phyloP scores from a whole-genome alignment of 495 filamentous ascomycete species.

The Aspergillus nidulans region DNA sequence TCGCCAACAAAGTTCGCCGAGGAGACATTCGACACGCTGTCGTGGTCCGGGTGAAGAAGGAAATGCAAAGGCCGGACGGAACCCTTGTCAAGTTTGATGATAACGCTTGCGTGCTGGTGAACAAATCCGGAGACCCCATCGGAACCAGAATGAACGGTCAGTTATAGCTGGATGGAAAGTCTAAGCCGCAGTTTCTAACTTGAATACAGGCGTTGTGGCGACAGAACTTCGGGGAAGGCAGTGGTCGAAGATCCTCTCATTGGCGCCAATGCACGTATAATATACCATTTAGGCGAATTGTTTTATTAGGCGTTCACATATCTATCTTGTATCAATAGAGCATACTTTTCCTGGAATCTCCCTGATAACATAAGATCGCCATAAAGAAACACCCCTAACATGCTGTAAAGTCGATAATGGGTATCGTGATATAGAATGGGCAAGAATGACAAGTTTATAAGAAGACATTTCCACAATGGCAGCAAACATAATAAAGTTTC shows the following conservation, averaged over 20 bases:
- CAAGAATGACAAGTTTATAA: conserved; percentile 38
- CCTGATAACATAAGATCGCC: conserved; percentile 6
- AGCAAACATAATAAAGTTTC: conserved; percentile 98
- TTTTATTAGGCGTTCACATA: conserved; percentile 24
- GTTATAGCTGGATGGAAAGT: conserved; percentile 14
- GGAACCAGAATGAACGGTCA: conserved; percentile 84
- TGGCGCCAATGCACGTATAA: conserved; percentile 91
- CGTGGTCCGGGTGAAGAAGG: conserved; percentile 85
- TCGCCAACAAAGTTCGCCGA: conserved; percentile 87
- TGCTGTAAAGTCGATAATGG: conserved; percentile 25
- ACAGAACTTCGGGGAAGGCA: conserved; percentile 80
- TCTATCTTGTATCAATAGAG: conserved; percentile 35
- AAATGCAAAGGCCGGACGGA: conserved; percentile 80
- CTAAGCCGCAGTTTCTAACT: conserved; percentile 19
- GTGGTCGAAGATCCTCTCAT: conserved; percentile 96
- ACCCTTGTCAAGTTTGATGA: conserved; percentile 91
- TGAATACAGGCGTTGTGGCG: conserved; percentile 68
- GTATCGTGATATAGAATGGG: conserved; percentile 30
- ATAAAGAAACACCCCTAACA: conserved; percentile 29
- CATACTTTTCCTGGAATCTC: conserved; percentile 12
- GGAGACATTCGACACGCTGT: conserved; percentile 97
- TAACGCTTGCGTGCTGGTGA: conserved; percentile 96
- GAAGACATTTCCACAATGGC: conserved; percentile 84
- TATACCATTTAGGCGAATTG: conserved; percentile 31
- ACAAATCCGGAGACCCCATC: conserved; percentile 94